These are phyloP conservation scores for Pichia sp. DNA, from an alignment of 1,139 yeast species.

Conservation along the genomic window DNA sequence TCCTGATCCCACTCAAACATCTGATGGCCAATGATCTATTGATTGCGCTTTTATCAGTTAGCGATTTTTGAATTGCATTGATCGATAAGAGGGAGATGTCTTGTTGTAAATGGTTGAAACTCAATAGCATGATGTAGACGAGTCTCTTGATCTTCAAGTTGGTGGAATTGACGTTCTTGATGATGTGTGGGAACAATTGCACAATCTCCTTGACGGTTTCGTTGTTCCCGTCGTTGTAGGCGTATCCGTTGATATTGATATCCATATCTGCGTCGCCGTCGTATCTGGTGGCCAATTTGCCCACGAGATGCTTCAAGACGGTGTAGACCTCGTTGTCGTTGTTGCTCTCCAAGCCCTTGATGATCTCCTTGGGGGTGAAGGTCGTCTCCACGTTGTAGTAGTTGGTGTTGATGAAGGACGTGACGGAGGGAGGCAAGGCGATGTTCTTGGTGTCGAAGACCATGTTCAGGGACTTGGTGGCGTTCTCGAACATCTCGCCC, in stretches of 20 bases:
- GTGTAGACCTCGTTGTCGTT: conserved; percentile 55
- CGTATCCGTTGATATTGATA: conserved; percentile 18
- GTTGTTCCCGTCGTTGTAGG: conserved; percentile 18
- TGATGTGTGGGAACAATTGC: conserved; percentile 80
- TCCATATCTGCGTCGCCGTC: neutral
- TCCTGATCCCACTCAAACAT: conserved; percentile 76
- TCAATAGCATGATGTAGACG: conserved; percentile 72
- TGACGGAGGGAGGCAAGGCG: conserved; percentile 29
- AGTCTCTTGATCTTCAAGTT: conserved; percentile 70
- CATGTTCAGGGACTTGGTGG: conserved; percentile 42
- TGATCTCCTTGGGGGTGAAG: conserved; percentile 56
- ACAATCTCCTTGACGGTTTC: conserved; percentile 24
- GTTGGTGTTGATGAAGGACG: conserved; percentile 27
- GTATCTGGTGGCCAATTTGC: conserved; percentile 59
- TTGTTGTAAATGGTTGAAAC: conserved; percentile 83
- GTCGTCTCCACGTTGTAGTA: conserved; percentile 22
- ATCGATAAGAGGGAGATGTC: conserved; percentile 86
- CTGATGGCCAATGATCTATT: conserved; percentile 73
- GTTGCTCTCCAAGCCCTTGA: conserved; percentile 60
- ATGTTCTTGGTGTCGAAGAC: conserved; percentile 31
- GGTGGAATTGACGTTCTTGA: conserved; percentile 78
- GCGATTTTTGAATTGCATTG: conserved; percentile 85
- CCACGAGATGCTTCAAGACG: conserved; percentile 77
- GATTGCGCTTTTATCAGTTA: conserved; percentile 67
- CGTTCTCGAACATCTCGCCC: conserved; percentile 67